Conservation (phyloP, 169 alveolate species). For the Plasmodium inui region DNA sequence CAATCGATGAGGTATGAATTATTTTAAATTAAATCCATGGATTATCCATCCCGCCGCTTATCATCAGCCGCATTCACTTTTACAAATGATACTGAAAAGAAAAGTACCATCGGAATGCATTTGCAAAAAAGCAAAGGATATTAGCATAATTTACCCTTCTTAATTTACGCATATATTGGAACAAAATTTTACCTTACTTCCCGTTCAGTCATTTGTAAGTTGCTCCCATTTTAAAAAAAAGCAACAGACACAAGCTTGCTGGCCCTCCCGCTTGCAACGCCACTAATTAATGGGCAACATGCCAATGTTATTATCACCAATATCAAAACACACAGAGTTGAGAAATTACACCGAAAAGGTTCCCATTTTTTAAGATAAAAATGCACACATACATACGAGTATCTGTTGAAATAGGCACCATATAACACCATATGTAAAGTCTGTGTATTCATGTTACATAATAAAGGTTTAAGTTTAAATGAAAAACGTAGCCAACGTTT, state of each 20-base stretch:
- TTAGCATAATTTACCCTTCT: background rate
- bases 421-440: background rate
- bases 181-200: background rate
- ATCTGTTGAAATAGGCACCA: background rate
- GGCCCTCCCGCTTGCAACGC: background rate
- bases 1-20: background rate
- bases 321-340: background rate
- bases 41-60: background rate
- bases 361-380: background rate
- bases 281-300: background rate
- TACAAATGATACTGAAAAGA: background rate
- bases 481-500: background rate
- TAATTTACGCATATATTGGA: background rate
- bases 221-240: background rate
- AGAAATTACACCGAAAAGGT: background rate
- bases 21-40: background rate
- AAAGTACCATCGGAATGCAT: background rate
- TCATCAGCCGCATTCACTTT: background rate
- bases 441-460: background rate
- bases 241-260: background rate
- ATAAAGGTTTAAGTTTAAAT: background rate
- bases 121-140: background rate
- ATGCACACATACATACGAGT: background rate
- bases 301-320: background rate
- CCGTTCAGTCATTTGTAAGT: background rate